phyloP scores from a whole-genome alignment of 2,329 filamentous ascomycete species.

The Neoscytalidium dimidiatum region DNA sequence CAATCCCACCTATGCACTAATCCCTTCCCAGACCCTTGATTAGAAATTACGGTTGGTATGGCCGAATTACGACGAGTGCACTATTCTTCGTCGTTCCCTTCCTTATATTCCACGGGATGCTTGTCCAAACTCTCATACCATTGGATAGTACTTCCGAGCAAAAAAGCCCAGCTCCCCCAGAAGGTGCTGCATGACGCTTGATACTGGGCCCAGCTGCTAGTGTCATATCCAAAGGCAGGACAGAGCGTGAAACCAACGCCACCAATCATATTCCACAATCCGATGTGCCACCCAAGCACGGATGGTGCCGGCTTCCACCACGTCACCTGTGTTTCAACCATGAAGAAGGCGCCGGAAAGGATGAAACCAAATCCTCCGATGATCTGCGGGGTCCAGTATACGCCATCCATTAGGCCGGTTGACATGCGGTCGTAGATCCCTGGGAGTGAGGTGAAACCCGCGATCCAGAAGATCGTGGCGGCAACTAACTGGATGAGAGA shows the following conservation, averaged over 20 bases:
- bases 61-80: background rate
- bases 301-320: conserved; percentile 62
- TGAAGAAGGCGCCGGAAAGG: conserved; percentile 59
- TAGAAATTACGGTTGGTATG: background rate
- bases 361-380: conserved; percentile 65
- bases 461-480: conserved; percentile 66
- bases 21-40: background rate
- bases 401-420: conserved; percentile 50
- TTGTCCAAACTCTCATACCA: conserved; percentile 39
- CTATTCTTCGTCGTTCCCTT: background rate
- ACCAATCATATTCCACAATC: conserved; percentile 66
- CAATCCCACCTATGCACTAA: no score
- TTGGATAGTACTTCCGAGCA: conserved; percentile 35
- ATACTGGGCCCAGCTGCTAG: conserved; percentile 34
- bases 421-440: conserved; percentile 56
- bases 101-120: conserved; percentile 30
- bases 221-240: conserved; percentile 37
- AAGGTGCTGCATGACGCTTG: conserved; percentile 35
- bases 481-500: conserved; percentile 58
- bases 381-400: conserved; percentile 65
- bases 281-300: conserved; percentile 68
- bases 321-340: conserved; percentile 64
- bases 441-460: conserved; percentile 62
- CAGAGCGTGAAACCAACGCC: conserved; percentile 61
- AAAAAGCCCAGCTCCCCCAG: conserved; percentile 38